These are phyloP conservation scores for Gynochthodes officinalis DNA, from an alignment of 257 asterid genomes.

Conservation along the genomic window DNA sequence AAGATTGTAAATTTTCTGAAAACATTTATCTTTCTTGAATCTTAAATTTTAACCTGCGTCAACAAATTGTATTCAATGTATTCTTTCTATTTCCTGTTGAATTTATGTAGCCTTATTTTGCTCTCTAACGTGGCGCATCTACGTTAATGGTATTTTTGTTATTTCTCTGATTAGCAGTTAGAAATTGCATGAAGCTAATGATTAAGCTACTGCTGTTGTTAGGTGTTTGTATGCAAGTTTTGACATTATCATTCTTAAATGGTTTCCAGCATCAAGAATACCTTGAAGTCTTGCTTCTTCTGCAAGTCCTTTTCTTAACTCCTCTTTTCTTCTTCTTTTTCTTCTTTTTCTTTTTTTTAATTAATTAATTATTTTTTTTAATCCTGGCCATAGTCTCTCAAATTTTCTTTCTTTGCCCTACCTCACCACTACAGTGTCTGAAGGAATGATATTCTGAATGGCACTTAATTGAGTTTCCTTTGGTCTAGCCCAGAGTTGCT, in stretches of 20 bases:
- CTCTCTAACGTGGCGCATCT: neutral
- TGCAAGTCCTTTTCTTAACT: neutral
- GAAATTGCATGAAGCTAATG: neutral
- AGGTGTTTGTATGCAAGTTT: neutral
- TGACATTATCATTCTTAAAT: neutral
- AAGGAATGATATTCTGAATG: neutral
- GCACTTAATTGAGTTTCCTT: neutral
- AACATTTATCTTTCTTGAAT: conserved; percentile 2
- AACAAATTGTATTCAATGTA: neutral
- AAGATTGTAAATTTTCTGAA: neutral
- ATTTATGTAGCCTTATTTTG: neutral
- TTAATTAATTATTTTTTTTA: too few relatives aligned
- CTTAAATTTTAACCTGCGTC: neutral
- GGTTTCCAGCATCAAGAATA: neutral
- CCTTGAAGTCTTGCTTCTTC: neutral
- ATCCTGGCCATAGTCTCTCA: neutral
- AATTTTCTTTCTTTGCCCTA: neutral
- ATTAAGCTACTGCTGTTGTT: neutral
- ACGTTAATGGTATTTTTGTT: neutral
- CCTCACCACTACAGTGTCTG: neutral
- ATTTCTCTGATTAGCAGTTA: neutral
- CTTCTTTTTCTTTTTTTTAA: neutral
- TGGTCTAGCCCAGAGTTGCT: neutral
- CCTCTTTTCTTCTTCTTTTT: too few relatives aligned
- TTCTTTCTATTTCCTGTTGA: neutral